Percentiles rank a stretch among this genome's conserved stretches.
Conservation (phyloP, 148 eudicot species). For the Heliosperma pusillum region DNA sequence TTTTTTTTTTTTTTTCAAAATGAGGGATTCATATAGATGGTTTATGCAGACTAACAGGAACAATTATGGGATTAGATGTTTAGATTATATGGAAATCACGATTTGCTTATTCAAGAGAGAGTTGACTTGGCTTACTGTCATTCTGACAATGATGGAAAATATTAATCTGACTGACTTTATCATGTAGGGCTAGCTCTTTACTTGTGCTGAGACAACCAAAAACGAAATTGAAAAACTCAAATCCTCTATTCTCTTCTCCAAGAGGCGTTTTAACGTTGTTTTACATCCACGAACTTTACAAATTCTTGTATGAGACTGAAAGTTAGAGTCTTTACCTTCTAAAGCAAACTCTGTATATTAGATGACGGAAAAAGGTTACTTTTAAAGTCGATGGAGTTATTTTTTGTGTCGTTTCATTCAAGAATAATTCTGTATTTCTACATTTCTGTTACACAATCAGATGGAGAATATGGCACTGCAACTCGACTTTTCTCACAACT, state of each 20-base stretch:
- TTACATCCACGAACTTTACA: neutral
- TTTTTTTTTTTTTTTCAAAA: too few relatives aligned
- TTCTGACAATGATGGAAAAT: constrained; percentile 8
- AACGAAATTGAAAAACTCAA: constrained; percentile 7
- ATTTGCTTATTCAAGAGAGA: neutral
- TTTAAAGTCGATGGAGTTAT: neutral
- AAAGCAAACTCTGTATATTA: too few relatives aligned
- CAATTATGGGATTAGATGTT: neutral
- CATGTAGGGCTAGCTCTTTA: constrained; percentile 12
- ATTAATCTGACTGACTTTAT: constrained; percentile 18
- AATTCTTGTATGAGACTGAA: neutral
- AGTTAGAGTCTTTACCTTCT: too few relatives aligned
- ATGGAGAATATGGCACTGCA: neutral
- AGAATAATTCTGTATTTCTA: neutral
- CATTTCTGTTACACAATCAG: neutral
- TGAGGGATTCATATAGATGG: too few relatives aligned
- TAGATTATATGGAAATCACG: neutral
- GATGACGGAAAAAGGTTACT: too few relatives aligned
- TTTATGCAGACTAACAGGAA: neutral
- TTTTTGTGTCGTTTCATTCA: neutral
- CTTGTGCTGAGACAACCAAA: neutral
- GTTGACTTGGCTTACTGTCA: constrained; percentile 21
- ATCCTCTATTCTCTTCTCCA: neutral
- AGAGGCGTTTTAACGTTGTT: constrained; percentile 5
- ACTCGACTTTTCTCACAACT: neutral